phyloP scores from a whole-genome alignment of 805 yeast genomes.

The Kazachstania africana region DNA sequence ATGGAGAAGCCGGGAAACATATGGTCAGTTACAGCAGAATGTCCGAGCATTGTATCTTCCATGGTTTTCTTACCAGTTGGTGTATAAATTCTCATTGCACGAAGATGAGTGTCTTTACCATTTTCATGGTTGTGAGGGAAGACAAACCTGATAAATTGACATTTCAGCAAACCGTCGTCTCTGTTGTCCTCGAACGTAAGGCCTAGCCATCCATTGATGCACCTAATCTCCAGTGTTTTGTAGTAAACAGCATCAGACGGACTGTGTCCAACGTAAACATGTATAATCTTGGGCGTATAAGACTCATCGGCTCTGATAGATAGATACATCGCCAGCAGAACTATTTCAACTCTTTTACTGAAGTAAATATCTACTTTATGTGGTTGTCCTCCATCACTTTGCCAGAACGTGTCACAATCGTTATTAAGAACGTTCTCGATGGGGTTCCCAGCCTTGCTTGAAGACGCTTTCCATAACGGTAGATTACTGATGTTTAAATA shows the following conservation, averaged over 20 bases:
- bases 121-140: constrained; percentile 64
- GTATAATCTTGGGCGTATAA: constrained; percentile 57
- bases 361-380: constrained; percentile 73
- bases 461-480: constrained; percentile 79
- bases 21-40: too few relatives aligned
- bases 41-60: not conserved
- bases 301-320: constrained; percentile 74
- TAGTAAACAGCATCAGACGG: constrained; percentile 19
- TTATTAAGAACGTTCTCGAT: constrained; percentile 63
- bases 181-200: constrained; percentile 18
- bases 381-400: constrained; percentile 86
- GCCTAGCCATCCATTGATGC: constrained; percentile 25
- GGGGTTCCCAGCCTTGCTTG: constrained; percentile 62
- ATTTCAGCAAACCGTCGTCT: constrained; percentile 15
- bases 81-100: constrained; percentile 44
- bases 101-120: constrained; percentile 88
- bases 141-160: constrained; percentile 20
- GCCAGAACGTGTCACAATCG: constrained; percentile 74
- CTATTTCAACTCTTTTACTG: constrained; percentile 59
- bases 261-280: constrained; percentile 24
- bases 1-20: not conserved
- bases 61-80: not conserved
- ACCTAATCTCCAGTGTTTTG: constrained; percentile 16
- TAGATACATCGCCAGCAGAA: constrained; percentile 57
- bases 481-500: constrained; percentile 65